Base-by-base conservation (phyloP, 495 filamentous ascomycete genomes). In the Trypethelium eluteriae region DNA sequence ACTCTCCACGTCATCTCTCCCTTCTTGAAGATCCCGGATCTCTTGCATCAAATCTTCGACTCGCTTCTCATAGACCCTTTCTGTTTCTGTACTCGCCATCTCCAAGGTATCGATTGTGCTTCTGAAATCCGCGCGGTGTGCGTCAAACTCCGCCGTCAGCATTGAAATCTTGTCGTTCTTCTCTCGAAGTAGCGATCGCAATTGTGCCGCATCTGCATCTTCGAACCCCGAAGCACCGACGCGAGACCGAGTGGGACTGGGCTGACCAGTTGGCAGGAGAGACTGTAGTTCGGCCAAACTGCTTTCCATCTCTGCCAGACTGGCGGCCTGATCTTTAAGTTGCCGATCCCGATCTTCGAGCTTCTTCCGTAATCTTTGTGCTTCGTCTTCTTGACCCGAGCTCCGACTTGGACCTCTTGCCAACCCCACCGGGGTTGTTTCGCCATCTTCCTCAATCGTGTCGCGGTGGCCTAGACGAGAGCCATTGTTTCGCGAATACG, bases 21-120 rank as follows among this genome's bases (percentile, higher is more conserved):
- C 82, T 59, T 92, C 88, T 64, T 93, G 88, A 2, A 93, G 75
- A 62, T 96, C 91, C 63, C 86, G 84, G 50, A 95, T 84, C 69
- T 97, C 90, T 67, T 89, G 83, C 79, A 92, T 81, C n/a, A 99
- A 79, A 72, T 96, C 92, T 70, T 93, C 89, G 72, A 97, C 87
- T 69, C 87, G 86, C 73, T 91, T 90, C 74, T 98, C 95, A 71
- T 99, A 98, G 6, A 98, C 93, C n/a, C 94, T 84, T 76, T 97
- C 93, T 6, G 94, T 99, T 77, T 99, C 94, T 0, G 92, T 91
- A 70, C 92, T 95, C 7, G 94, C 95, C 78, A 96, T 86, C 77
- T 99, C 94, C 46, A 99, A 81, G 1, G 93, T 95, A 78, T 99
- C 94, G 62, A 99, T 91, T 18, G 94, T 99, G 74, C 89, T 96